These are phyloP conservation scores for Saussurea involucrata DNA, from an alignment of 129 eudicot species.

Conservation along the genomic window DNA sequence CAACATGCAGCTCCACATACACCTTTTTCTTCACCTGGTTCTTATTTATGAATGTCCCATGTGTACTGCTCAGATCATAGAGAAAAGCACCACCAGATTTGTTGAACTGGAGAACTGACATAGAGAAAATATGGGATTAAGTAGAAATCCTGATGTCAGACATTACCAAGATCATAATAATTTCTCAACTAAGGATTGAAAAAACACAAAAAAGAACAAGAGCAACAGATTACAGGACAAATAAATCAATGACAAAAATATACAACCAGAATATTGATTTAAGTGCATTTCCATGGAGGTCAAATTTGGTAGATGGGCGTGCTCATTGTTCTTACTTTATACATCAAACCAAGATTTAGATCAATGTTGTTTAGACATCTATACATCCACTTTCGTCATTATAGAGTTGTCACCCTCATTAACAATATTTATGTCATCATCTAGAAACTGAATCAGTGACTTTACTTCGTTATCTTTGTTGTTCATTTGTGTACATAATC, in stretches of 20 bases:
- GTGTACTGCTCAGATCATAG: slow-evolving; percentile 94
- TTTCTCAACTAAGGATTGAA: background rate
- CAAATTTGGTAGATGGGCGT: background rate
- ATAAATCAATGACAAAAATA: background rate
- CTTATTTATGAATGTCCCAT: slow-evolving; percentile 86
- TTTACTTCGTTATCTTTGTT: background rate
- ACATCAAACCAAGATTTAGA: background rate
- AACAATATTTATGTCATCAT: background rate
- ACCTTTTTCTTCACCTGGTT: slow-evolving; percentile 82
- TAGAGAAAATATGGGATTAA: slow-evolving; percentile 6
- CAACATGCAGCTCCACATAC: slow-evolving; percentile 83
- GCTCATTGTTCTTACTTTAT: background rate
- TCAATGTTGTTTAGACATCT: background rate
- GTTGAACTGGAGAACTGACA: slow-evolving; percentile 89
- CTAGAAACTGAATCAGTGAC: background rate
- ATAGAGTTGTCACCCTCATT: background rate
- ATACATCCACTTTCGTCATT: background rate
- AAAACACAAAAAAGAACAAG: background rate
- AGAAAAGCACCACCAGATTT: slow-evolving; percentile 70
- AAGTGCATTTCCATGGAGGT: background rate
- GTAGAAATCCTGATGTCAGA: slow-evolving; percentile 6
- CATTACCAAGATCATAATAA: background rate
- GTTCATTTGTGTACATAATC: background rate
- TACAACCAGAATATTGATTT: background rate
- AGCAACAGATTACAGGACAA: background rate